Percentiles rank a stretch among this genome's conserved stretches.
Conservation (phyloP, 768 basidiomycete genomes). For the Tricholoma matsutake region DNA sequence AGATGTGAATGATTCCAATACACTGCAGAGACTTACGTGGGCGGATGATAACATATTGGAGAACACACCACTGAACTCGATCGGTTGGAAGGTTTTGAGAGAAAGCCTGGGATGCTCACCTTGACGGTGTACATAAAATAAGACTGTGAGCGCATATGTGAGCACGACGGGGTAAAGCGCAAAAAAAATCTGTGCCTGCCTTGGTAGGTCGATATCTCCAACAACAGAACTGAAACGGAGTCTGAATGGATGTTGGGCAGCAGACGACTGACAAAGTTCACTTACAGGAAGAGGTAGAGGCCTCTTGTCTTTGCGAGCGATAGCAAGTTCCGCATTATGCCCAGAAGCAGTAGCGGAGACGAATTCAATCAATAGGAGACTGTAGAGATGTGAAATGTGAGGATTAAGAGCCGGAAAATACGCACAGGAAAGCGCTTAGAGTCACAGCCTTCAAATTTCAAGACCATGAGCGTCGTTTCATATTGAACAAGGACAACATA, state of each 20-base stretch:
- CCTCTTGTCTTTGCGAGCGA: slow-evolving; percentile 77
- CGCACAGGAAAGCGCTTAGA: slow-evolving; percentile 82
- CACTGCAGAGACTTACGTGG: slow-evolving; percentile 30
- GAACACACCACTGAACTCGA: slow-evolving; percentile 66
- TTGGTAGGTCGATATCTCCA: slow-evolving; percentile 83
- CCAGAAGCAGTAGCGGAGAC: slow-evolving; percentile 68
- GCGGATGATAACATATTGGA: slow-evolving; percentile 84
- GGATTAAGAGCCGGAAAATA: slow-evolving; percentile 8
- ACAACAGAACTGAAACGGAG: slow-evolving; percentile 60
- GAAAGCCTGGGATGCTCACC: slow-evolving; percentile 32
- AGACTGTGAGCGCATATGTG: slow-evolving; percentile 36
- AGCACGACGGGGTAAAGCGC: background rate
- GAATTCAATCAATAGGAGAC: slow-evolving; percentile 80
- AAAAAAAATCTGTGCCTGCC: slow-evolving; percentile 30
- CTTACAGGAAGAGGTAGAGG: slow-evolving; percentile 62
- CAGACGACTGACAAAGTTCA: slow-evolving; percentile 4
- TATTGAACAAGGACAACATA: slow-evolving; percentile 23
- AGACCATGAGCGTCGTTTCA: background rate
- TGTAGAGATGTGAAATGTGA: slow-evolving; percentile 20
- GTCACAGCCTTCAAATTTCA: slow-evolving; percentile 58
- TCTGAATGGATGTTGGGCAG: background rate
- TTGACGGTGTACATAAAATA: slow-evolving; percentile 92
- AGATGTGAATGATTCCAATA: background rate
- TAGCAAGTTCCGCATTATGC: slow-evolving; percentile 61
- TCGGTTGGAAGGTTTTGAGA: slow-evolving; percentile 4